Evolutionary conservation across 306 rosid genomes (phyloP), one percentile per base, ranked within the genome.

Genomic region (Cicer cuneatum): DNA sequence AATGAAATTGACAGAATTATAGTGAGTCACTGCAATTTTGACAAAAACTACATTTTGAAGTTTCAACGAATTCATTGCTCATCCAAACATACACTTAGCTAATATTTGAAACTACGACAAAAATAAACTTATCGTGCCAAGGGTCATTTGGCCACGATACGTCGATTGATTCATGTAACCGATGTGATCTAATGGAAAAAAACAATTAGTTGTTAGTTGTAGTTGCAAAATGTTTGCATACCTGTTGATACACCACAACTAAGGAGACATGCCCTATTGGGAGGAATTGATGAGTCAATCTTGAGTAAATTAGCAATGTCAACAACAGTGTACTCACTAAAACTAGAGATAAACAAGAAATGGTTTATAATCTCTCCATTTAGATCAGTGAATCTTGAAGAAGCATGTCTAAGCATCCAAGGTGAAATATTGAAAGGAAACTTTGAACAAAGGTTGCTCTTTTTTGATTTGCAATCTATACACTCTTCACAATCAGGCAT

Each of bases 171-270:
- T 7, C 54, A 48, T 48, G 54, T 48, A 48, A 48, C 54, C 51
- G n/a, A 11, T 46, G 15, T 3, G 15, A 46, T 46, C 4, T 29
- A 29, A 29, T 29, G 5, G 5, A 29, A 29, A 29, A 8, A 41
- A 41, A 8, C 45, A 8, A 7, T 7, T 41, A 41, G 45, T 38
- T 38, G 40, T 16, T 12, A 47, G 49, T 47, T 47, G 16, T 13
- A 47, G 53, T 13, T 13, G 53, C 15, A 47, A 29, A 29, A n/a
- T 51, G 29, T 16, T 53, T 16, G 33, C 60, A 18, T 59, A 59
- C 98, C 98, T 4, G 98, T 88, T 46, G 94, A 86, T 74, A 93
- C 87, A 53, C 96, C 96, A 49, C 98, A 93, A 7, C 94, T 88
- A 15, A 93, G 83, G 66, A 91, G 94, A 69, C 94, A 92, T 35